Base-by-base conservation (phyloP, 176 grass and related monocot species). In the Lolium multiflorum region DNA sequence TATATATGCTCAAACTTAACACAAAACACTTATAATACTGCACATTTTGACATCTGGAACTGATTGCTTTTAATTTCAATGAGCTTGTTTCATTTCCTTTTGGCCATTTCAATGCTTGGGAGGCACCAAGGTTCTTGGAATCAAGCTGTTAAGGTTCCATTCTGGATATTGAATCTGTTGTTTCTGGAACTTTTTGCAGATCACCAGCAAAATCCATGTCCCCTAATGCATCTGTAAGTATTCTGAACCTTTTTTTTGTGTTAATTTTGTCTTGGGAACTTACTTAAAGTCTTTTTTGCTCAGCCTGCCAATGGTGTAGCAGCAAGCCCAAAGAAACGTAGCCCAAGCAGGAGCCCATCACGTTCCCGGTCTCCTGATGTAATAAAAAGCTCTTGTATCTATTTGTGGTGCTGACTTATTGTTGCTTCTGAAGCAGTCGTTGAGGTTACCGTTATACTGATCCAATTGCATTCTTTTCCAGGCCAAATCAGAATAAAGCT, bases 121-220 rank as follows among this genome's bases (percentile, higher is more conserved):
- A 91, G 56, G 76, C n/a, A n/a, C 80, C 9, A 1, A 84, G 76
- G 76, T 68, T 79, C 71, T 80, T 69, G 48, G 74, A 86, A 75
- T 26, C 66, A 70, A 84, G 38, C 59, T 79, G 73, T 82, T 86
- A 78, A 90, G 86, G 44, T 64, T 28, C 57, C 82, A 80, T 78
- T 77, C 70, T 85, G 82, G 84, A 82, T 91, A 88, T 81, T 91
- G 66, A 91, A 85, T 81, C 13, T 64, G 64, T 75, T 88, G 61
- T 88, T 88, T 85, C 78, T 88, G 71, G 64, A 90, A 85, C 54
- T 80, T 77, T 91, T 91, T 91, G 86, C 90, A 91, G 90, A 91
- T 91, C 90, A 55, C 69, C 71, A 71, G 79, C 90, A 74, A 91
- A 79, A 86, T 91, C 86, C 31, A 16, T 5, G 72, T 86, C 90